Conservation (phyloP, 495 filamentous ascomycete species). For the Penicillium steckii region DNA sequence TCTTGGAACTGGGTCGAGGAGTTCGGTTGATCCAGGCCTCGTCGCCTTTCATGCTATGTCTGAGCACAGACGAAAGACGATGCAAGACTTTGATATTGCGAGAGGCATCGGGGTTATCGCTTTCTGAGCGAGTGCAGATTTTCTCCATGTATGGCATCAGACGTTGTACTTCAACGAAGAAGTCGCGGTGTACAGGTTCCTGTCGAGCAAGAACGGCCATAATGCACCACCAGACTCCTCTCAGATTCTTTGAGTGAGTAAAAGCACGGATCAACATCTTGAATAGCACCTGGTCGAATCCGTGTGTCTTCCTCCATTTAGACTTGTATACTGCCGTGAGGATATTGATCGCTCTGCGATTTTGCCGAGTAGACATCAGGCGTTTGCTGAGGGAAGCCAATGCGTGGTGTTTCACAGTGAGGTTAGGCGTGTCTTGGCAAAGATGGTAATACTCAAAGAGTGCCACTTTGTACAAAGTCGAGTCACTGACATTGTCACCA, state of each 20-base stretch:
- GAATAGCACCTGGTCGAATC: slow-evolving; percentile 40
- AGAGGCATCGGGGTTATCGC: neutral
- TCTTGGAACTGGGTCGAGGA: slow-evolving; percentile 5
- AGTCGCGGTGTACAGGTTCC: slow-evolving; percentile 26
- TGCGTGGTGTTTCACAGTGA: slow-evolving; percentile 37
- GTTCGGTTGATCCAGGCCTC: neutral
- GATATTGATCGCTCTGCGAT: slow-evolving; percentile 31
- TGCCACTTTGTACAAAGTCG: slow-evolving; percentile 33
- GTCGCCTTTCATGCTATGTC: neutral
- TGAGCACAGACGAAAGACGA: slow-evolving; percentile 6
- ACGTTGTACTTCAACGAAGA: slow-evolving; percentile 35
- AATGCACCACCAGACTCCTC: slow-evolving; percentile 45
- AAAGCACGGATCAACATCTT: slow-evolving; percentile 45
- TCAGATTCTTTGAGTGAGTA: slow-evolving; percentile 23
- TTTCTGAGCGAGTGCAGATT: neutral
- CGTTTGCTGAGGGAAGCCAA: slow-evolving; percentile 25
- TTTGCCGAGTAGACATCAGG: slow-evolving; percentile 22
- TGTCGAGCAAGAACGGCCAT: slow-evolving; percentile 35
- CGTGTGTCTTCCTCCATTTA: slow-evolving; percentile 28
- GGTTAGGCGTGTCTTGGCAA: slow-evolving; percentile 30
- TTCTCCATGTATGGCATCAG: slow-evolving; percentile 19
- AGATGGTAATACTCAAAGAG: slow-evolving; percentile 41
- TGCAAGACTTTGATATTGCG: slow-evolving; percentile 1
- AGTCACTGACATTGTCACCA: slow-evolving; percentile 11
- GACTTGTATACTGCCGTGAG: slow-evolving; percentile 41